Conservation (phyloP, 2,329 filamentous ascomycete species). For the Trichoderma atroviride region DNA sequence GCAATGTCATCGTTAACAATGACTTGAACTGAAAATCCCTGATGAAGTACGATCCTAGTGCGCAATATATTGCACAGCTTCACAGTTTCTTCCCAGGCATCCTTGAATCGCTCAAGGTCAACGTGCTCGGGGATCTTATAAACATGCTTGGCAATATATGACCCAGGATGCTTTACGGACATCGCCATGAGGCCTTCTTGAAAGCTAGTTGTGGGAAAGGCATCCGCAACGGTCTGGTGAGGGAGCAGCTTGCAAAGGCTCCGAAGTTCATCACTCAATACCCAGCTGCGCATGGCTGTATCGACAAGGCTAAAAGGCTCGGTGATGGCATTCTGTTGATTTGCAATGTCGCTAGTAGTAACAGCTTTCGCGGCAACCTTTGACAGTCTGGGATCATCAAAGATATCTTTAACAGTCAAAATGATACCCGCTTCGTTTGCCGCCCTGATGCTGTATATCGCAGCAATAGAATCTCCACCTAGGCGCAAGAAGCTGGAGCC, state of each 20-base stretch:
- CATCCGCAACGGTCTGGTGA: background rate
- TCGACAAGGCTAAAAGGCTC: slow-evolving; percentile 10
- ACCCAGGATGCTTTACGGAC: slow-evolving; percentile 13
- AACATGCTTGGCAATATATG: slow-evolving; percentile 5
- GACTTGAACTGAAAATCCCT: background rate
- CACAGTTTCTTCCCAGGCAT: slow-evolving; percentile 33
- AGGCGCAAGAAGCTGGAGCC: slow-evolving; percentile 21
- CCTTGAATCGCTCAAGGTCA: slow-evolving; percentile 1
- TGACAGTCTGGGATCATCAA: slow-evolving; percentile 1
- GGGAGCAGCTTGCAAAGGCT: slow-evolving; percentile 4
- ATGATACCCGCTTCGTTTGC: background rate
- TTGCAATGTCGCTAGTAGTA: background rate
- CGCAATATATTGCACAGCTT: slow-evolving; percentile 12
- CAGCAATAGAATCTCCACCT: slow-evolving; percentile 17
- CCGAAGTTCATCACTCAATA: background rate
- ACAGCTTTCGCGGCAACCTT: background rate
- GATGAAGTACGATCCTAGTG: slow-evolving; percentile 21
- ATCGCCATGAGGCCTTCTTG: slow-evolving; percentile 21
- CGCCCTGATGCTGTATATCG: background rate
- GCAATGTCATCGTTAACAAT: background rate
- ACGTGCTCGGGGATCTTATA: background rate
- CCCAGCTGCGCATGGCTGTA: background rate
- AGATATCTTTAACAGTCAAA: background rate
- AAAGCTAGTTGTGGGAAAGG: background rate
- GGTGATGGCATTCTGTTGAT: background rate